Conservation (phyloP, 345 rosid genomes). For the Geranium rotundifolium region DNA sequence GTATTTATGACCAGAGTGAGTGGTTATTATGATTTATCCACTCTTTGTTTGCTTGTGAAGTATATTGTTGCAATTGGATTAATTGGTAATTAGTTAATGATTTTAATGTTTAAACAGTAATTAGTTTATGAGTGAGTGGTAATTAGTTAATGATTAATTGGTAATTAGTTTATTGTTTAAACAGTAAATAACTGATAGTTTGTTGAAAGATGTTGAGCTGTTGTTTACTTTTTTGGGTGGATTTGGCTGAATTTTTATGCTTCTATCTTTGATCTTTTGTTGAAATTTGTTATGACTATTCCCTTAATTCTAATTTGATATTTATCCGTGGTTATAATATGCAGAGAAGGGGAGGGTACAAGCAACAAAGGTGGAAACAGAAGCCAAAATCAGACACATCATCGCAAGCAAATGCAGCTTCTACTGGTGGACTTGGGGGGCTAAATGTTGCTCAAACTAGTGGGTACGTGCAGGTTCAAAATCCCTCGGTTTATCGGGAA, state of each 20-base stretch:
- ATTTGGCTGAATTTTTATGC: neutral
- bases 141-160: neutral
- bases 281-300: neutral
- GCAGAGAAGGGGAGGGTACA: constrained; percentile 25
- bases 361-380: constrained; percentile 25
- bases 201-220: neutral
- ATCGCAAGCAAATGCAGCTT: constrained; percentile 19
- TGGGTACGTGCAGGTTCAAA: constrained; percentile 16
- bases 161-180: neutral
- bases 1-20: neutral
- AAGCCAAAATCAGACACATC: constrained; percentile 13
- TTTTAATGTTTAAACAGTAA: too few species aligned
- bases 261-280: neutral
- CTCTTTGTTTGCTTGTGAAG: neutral
- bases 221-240: neutral
- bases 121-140: too few species aligned
- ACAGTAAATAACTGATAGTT: neutral
- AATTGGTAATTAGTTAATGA: neutral
- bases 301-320: neutral
- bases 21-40: neutral
- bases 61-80: neutral
- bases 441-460: constrained; percentile 36
- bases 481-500: constrained; percentile 14
- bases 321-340: neutral
- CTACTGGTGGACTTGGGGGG: constrained; percentile 32